A percentile compares a stretch with the other conserved stretches of the same genome.
phyloP scores from a whole-genome alignment of 805 yeast genomes.

The Lipomyces orientalis region DNA sequence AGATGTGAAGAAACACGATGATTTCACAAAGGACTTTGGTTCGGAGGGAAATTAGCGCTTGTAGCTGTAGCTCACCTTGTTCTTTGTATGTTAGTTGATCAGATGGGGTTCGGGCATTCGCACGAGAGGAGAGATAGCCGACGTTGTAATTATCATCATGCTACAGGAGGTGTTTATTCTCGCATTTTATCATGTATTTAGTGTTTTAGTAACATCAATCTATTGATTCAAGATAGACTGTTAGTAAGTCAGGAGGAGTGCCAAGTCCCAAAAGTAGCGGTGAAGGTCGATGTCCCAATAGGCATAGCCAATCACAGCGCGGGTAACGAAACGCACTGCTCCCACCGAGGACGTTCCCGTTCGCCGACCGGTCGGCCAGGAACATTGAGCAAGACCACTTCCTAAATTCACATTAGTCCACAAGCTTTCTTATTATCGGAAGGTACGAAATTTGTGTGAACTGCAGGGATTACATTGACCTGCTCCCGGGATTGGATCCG shows the following conservation, averaged over 20 bases:
- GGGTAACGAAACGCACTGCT: not conserved
- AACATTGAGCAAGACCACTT: not conserved
- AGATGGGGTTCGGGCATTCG: not conserved
- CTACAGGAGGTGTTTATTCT: not conserved
- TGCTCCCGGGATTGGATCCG: not conserved
- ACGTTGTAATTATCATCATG: not conserved
- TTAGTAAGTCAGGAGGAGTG: not conserved
- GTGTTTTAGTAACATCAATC: not conserved
- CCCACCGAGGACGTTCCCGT: no score
- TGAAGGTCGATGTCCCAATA: not conserved
- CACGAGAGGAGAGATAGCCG: not conserved
- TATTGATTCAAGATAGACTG: not conserved
- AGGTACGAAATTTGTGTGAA: not conserved
- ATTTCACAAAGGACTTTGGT: constrained; percentile 93
- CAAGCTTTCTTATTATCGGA: not conserved
- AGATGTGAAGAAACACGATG: constrained; percentile 81
- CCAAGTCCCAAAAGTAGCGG: not conserved
- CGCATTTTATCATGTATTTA: not conserved
- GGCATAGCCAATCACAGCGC: not conserved
- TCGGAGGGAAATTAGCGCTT: constrained; percentile 81
- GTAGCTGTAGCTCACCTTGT: not conserved
- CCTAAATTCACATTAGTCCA: not conserved
- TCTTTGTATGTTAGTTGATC: not conserved
- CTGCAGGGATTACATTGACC: not conserved
- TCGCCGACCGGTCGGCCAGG: no score